Percentiles rank a stretch among this genome's conserved stretches.
These are phyloP conservation scores for Chamaecyparis obtusa DNA, from an alignment of 75 land plant genomes.

Conservation along the genomic window DNA sequence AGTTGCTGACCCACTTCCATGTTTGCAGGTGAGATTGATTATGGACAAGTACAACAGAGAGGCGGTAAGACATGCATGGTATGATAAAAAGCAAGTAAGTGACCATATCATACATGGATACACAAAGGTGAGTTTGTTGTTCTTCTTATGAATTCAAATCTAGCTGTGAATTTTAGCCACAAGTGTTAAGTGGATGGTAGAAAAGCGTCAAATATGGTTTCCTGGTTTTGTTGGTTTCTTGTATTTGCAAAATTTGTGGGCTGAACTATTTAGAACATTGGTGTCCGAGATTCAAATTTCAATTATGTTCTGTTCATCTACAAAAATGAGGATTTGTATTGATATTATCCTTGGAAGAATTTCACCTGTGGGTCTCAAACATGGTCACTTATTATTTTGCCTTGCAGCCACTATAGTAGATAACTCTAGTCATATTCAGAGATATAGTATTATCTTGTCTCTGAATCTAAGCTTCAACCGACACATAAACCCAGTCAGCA, in stretches of 20 bases:
- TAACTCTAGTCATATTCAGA: too few species aligned
- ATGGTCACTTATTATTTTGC: background rate
- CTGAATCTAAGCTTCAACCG: too few species aligned
- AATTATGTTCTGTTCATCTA: background rate
- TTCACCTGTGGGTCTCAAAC: background rate
- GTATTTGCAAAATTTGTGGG: background rate
- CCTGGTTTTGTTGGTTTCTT: background rate
- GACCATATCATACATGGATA: conserved; percentile 78
- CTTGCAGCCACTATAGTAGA: conserved; percentile 85
- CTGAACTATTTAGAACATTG: background rate
- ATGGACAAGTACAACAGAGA: conserved; percentile 72
- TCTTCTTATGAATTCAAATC: background rate
- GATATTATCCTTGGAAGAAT: background rate
- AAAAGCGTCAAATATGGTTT: background rate
- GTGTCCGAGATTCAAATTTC: background rate
- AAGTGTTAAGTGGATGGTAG: background rate
- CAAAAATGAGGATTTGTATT: background rate
- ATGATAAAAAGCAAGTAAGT: conserved; percentile 53
- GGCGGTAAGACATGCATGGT: conserved; percentile 73
- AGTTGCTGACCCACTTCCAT: background rate
- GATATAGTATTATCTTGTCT: too few species aligned
- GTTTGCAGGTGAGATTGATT: conserved; percentile 56
- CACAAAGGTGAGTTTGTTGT: conserved; percentile 66
- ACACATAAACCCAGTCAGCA: too few species aligned
- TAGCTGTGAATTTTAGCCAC: background rate